These are phyloP conservation scores for Fusarium praegraminearum DNA, from an alignment of 2,329 filamentous ascomycete species.

Conservation along the genomic window DNA sequence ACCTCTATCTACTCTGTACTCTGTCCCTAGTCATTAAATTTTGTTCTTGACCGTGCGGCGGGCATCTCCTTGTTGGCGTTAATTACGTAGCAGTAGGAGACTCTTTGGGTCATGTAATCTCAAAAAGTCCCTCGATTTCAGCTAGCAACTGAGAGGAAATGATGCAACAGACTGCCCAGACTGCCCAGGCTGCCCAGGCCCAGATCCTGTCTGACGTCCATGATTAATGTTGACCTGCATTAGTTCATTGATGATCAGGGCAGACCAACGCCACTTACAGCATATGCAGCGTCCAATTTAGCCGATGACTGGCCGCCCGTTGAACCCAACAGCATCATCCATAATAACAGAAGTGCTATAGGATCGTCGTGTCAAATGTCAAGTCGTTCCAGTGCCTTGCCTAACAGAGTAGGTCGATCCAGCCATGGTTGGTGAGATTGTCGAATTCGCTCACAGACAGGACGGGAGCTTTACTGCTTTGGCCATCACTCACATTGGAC, in stretches of 20 bases:
- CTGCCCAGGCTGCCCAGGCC: neutral
- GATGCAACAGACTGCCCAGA: neutral
- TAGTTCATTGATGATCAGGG: slow-evolving; percentile 13
- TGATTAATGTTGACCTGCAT: slow-evolving; percentile 7
- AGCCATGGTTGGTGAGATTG: slow-evolving; percentile 18
- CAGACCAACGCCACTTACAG: slow-evolving; percentile 22
- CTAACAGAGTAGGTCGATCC: slow-evolving; percentile 34
- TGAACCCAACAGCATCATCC: neutral
- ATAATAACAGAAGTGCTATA: neutral
- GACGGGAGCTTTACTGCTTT: slow-evolving; percentile 32
- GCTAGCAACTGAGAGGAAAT: neutral
- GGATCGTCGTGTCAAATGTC: slow-evolving; percentile 5
- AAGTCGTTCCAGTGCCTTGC: slow-evolving; percentile 23
- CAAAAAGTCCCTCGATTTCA: neutral
- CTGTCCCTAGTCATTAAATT: neutral
- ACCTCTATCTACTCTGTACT: neutral
- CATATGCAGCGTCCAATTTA: slow-evolving; percentile 13
- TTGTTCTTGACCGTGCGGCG: neutral
- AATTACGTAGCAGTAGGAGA: neutral
- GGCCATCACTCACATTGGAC: slow-evolving; percentile 16
- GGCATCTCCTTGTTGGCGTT: neutral
- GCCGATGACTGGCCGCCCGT: slow-evolving; percentile 18
- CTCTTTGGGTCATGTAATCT: neutral
- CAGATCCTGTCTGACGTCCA: neutral
- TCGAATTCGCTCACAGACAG: slow-evolving; percentile 30